phyloP scores from a whole-genome alignment of 129 eudicot species.

The Sambucus nigra region DNA sequence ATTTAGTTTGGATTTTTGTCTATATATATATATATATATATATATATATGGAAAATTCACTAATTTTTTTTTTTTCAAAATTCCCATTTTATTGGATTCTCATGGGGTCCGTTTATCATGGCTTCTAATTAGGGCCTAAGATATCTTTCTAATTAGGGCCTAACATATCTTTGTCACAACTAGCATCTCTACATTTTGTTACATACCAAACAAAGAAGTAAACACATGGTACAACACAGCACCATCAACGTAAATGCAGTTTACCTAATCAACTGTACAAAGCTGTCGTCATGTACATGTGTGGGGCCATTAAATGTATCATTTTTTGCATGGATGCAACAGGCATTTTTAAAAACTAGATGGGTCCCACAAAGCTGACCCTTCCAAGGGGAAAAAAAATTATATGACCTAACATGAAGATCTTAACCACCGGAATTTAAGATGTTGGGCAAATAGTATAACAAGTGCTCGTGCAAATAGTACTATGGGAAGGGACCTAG shows the following conservation, averaged over 20 bases:
- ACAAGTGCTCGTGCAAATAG: not conserved
- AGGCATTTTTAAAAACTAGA: not conserved
- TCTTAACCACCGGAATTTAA: conserved; percentile 25
- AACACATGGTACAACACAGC: not conserved
- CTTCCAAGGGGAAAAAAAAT: conserved; percentile 9
- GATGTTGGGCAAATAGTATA: conserved; percentile 3
- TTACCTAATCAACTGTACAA: conserved; percentile 1
- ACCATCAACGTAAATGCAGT: conserved; percentile 4
- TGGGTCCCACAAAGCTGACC: conserved; percentile 4
- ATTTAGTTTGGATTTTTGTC: no score
- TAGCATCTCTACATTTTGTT: no score
- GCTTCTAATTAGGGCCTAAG: no score
- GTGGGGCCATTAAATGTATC: not conserved
- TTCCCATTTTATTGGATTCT: no score
- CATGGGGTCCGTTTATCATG: no score
- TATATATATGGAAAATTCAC: no score
- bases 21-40: no score
- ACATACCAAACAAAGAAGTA: no score
- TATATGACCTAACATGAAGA: conserved; percentile 25
- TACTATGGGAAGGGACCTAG: no score
- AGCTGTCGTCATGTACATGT: not conserved
- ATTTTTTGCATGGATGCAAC: not conserved
- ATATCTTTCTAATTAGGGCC: no score
- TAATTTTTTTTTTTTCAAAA: no score
- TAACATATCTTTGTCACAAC: no score